These are phyloP conservation scores for Aspergillus sp. DNA, from an alignment of 2,329 filamentous ascomycete genomes.

Conservation along the genomic window DNA sequence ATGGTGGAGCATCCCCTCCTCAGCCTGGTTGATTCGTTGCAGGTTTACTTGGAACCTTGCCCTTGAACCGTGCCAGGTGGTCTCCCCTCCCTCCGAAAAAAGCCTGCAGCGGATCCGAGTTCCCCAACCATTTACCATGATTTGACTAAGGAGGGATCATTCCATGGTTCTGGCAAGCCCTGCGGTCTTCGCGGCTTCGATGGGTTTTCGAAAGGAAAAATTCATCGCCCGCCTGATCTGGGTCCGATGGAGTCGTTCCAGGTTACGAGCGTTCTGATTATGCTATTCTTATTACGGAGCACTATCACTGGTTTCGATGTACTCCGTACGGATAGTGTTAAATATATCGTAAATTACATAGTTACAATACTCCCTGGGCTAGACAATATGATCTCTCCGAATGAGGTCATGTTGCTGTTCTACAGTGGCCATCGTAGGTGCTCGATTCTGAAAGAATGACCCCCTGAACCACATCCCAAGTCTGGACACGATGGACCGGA, in stretches of 20 bases:
- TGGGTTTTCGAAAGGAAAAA: conserved; percentile 12
- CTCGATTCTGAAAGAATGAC: too few species aligned
- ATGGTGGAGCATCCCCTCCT: conserved; percentile 12
- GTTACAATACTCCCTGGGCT: too few species aligned
- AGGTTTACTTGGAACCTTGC: conserved; percentile 14
- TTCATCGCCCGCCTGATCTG: conserved; percentile 9
- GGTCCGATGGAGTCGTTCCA: neutral
- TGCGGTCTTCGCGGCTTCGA: conserved; percentile 14
- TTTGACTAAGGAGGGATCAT: conserved; percentile 1
- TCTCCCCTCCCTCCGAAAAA: neutral
- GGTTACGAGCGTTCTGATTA: neutral
- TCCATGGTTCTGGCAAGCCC: conserved; percentile 3
- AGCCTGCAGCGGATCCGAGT: conserved; percentile 8
- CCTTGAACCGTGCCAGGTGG: conserved; percentile 20
- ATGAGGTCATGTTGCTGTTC: too few species aligned
- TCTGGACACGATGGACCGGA: neutral
- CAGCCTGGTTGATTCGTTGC: conserved; percentile 13
- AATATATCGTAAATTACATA: neutral
- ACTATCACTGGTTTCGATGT: neutral
- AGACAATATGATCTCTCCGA: too few species aligned
- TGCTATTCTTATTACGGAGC: neutral
- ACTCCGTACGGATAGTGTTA: neutral
- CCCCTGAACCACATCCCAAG: neutral
- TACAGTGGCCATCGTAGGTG: too few species aligned
- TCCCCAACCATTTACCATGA: conserved; percentile 5